These are phyloP conservation scores for Russula sp. DNA, from an alignment of 768 basidiomycete genomes.

Conservation along the genomic window DNA sequence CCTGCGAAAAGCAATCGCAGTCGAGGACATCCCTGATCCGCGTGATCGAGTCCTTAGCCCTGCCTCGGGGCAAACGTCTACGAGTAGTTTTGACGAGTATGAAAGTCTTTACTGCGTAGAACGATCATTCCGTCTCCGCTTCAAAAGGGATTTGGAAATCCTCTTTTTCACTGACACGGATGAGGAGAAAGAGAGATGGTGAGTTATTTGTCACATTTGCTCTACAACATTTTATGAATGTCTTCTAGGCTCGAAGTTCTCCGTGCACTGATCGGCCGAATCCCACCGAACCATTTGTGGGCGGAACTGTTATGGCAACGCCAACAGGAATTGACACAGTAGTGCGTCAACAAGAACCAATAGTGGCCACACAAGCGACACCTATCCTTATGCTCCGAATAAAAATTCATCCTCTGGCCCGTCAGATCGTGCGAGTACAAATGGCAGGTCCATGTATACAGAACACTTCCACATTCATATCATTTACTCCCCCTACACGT, in stretches of 20 bases:
- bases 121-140: constrained; percentile 80
- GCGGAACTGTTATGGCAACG: constrained; percentile 87
- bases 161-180: constrained; percentile 90
- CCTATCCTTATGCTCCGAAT: constrained; percentile 18
- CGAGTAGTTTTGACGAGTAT: constrained; percentile 52
- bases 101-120: constrained; percentile 68
- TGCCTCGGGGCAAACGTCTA: constrained; percentile 39
- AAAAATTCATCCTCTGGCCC: neutral
- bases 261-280: constrained; percentile 78
- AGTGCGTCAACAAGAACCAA: neutral
- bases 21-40: constrained; percentile 72
- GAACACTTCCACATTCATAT: constrained; percentile 17
- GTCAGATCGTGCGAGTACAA: constrained; percentile 19
- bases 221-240: neutral
- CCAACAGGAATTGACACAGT: constrained; percentile 48
- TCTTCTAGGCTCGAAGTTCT: constrained; percentile 76
- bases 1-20: constrained; percentile 72
- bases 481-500: constrained; percentile 19
- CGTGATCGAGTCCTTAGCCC: constrained; percentile 49
- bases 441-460: constrained; percentile 25
- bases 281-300: constrained; percentile 92
- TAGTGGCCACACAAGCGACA: constrained; percentile 19
- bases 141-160: constrained; percentile 75
- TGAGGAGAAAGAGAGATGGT: constrained; percentile 87
- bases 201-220: constrained; percentile 32